Base-by-base conservation (phyloP, 2,329 filamentous ascomycete genomes). In the Fusarium armeniacum region DNA sequence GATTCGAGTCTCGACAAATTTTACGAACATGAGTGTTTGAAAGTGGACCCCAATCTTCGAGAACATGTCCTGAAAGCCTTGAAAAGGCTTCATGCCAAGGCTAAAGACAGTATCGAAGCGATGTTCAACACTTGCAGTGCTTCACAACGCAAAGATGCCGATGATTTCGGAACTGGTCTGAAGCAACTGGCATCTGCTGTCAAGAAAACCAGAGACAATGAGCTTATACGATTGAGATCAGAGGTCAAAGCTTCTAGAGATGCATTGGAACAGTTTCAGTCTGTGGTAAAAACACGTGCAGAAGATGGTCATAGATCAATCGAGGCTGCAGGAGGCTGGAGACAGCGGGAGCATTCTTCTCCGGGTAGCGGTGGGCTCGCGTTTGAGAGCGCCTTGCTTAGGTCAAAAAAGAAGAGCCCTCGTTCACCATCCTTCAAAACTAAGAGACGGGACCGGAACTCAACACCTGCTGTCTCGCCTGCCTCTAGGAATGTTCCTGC, bases 331-430 rank as follows among this genome's bases (percentile, higher is more conserved):
- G 22, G 15, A 28, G 9, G 11, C 28, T 11, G 28, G 28, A 30
- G 11, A 30, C 28, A 30, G 28, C 28, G 10, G 28, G 28, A 30
- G 28, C 9, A 30, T 30, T 30, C 28, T 11, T 30, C 28, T 30
- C 36, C 52, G 47, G 26, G 13, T 15, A 67, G 64, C 32, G 55
- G n/a, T 32, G 64, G 62, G 13, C 6, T 30, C 11, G 24, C 22
- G 32, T 67, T 67, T n/a, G 60, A 65, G 15, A 15, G 4, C 5
- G 51, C 30, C 9, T 13, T 22, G 13, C 2, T 2, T 13, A n/a
- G 11, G 10, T 22, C 12, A n/a, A 40, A 2, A 13, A 11, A 13
- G 18, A 35, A 15, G 41, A 10, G 5, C 10, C n/a, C 22, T 55
- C 52, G 52, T 16, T 9, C 38, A 35, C 8, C 18, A 16, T 15